Conservation (phyloP, 139 green algal genomes). For the Yamagishiella unicocca region DNA sequence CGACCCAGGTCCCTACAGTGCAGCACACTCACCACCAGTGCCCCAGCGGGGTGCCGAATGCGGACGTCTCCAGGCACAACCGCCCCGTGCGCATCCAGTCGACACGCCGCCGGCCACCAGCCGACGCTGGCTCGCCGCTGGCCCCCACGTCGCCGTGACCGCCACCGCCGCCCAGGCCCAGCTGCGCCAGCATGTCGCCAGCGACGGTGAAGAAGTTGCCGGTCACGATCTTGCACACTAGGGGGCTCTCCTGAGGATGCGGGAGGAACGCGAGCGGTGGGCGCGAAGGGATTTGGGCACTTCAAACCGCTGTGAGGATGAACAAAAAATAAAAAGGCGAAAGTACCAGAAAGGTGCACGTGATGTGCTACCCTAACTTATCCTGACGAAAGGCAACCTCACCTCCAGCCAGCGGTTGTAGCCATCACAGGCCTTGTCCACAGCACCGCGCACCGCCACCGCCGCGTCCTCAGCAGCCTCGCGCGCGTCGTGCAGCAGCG, state of each 20-base stretch:
- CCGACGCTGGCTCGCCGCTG: background rate
- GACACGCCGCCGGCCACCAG: background rate
- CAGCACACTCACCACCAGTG: conserved; percentile 29
- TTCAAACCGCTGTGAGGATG: too few relatives aligned
- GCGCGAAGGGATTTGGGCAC: too few relatives aligned
- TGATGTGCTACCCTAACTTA: too few relatives aligned
- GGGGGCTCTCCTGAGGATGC: conserved; percentile 25
- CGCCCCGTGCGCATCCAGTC: background rate
- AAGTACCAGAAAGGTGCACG: too few relatives aligned
- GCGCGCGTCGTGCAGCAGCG: background rate
- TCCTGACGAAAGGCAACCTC: too few relatives aligned
- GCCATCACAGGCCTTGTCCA: background rate
- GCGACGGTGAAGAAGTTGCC: conserved; percentile 45
- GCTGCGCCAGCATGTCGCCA: conserved; percentile 31
- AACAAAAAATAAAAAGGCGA: too few relatives aligned
- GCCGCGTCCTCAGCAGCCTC: background rate
- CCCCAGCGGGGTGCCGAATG: background rate
- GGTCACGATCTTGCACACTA: conserved; percentile 35
- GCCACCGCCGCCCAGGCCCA: background rate
- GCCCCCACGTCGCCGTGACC: background rate
- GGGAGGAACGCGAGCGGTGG: too few relatives aligned
- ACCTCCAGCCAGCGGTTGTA: conserved; percentile 40
- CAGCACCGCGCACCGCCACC: background rate
- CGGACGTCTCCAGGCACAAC: conserved; percentile 11
- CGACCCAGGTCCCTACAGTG: too few relatives aligned